These are phyloP conservation scores for Athelia psychrophila DNA, from an alignment of 1,284 basidiomycete genomes.

Conservation along the genomic window DNA sequence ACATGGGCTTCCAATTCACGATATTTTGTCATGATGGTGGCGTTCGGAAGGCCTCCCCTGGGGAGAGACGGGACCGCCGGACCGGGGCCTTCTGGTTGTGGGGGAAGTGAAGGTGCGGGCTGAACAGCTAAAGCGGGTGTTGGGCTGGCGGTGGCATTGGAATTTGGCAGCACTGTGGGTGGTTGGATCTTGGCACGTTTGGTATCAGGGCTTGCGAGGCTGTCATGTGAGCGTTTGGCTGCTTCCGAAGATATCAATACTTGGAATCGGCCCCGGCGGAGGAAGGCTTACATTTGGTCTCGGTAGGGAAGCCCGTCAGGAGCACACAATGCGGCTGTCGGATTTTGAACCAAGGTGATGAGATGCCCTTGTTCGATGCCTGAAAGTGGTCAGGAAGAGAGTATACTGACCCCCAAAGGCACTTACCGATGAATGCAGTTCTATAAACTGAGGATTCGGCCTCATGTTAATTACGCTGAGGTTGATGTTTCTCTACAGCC, in stretches of 20 bases:
- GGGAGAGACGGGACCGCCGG: neutral
- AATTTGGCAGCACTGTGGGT: neutral
- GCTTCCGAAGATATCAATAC: conserved; percentile 8
- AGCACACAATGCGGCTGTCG: conserved; percentile 42
- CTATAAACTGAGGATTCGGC: conserved; percentile 44
- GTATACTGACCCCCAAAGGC: neutral
- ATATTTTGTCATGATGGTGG: neutral
- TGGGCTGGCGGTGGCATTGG: neutral
- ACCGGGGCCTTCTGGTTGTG: neutral
- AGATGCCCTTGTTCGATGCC: conserved; percentile 21
- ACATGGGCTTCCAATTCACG: neutral
- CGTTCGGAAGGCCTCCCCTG: neutral
- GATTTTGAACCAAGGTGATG: conserved; percentile 54
- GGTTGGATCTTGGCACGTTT: conserved; percentile 3
- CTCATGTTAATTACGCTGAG: conserved; percentile 50
- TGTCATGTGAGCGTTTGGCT: conserved; percentile 7
- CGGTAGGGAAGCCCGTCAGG: conserved; percentile 44
- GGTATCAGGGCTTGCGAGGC: neutral
- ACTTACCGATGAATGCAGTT: conserved; percentile 50
- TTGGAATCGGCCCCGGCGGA: neutral
- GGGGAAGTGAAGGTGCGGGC: neutral
- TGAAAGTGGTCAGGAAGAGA: conserved; percentile 4
- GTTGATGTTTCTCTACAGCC: conserved; percentile 55
- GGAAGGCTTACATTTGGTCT: conserved; percentile 32
- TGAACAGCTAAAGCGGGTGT: neutral